Percentiles rank a stretch among this genome's conserved stretches.
Conservation (phyloP, 345 rosid species). For the Gossypium raimondii region DNA sequence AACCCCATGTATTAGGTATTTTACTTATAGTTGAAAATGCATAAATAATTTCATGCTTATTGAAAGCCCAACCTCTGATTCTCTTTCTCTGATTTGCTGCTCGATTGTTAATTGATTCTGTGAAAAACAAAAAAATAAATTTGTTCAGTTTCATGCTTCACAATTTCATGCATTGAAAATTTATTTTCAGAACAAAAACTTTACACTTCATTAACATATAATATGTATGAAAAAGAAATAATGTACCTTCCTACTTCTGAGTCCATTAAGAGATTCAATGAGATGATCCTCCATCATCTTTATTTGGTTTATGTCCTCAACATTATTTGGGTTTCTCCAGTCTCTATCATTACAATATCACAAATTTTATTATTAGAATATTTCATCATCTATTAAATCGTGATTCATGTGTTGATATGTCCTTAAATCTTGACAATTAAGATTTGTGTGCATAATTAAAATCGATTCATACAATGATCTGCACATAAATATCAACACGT, state of each 20-base stretch:
- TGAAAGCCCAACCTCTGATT: neutral
- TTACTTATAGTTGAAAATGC: neutral
- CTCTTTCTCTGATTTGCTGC: neutral
- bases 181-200: neutral
- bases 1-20: neutral
- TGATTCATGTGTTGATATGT: neutral
- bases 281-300: constrained; percentile 31
- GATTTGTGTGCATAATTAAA: too few species aligned
- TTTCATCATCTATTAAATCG: neutral
- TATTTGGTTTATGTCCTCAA: constrained; percentile 12
- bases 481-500: too few species aligned
- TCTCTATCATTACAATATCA: constrained; percentile 12
- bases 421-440: too few species aligned
- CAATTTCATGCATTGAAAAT: neutral
- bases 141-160: neutral
- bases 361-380: neutral
- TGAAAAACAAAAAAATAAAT: neutral
- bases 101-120: neutral
- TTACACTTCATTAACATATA: too few species aligned
- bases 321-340: constrained; percentile 23
- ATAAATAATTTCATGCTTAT: neutral
- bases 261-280: constrained; percentile 8
- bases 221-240: neutral
- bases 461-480: too few species aligned
- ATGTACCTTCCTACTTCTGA: neutral